Evolutionary conservation across 192 early-diverging fungal species (phyloP).

Genomic region (Entrophospora sp.): DNA sequence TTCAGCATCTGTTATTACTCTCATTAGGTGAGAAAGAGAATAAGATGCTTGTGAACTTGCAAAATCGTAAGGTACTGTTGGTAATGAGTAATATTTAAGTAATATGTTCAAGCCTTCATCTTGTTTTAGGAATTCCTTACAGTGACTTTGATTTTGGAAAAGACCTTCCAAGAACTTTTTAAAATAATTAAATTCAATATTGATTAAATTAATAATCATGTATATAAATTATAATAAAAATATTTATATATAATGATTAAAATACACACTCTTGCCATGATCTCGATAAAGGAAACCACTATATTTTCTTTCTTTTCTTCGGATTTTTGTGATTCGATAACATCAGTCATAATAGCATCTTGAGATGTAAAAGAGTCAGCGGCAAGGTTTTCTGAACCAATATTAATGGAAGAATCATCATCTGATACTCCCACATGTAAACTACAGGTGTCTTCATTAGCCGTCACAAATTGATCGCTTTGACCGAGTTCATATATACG

Average conservation of each 20-base stretch:
- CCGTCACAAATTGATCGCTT: conserved; percentile 20
- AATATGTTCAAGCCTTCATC: conserved; percentile 54
- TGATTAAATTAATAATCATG: background rate
- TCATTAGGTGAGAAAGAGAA: conserved; percentile 62
- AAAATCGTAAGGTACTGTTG: conserved; percentile 67
- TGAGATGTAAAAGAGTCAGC: too few species aligned
- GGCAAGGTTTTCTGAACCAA: conserved; percentile 22
- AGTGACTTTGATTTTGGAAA: conserved; percentile 69
- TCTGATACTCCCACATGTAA: conserved; percentile 40
- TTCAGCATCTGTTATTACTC: conserved; percentile 59
- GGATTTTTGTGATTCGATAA: conserved; percentile 19
- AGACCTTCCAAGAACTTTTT: conserved; percentile 75
- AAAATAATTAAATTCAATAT: background rate
- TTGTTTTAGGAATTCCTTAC: conserved; percentile 61
- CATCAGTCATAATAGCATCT: conserved; percentile 21
- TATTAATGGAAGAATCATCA: conserved; percentile 36
- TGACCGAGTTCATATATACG: conserved; percentile 54
- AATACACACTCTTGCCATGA: conserved; percentile 47
- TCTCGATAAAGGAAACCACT: conserved; percentile 55
- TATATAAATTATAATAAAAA: too few species aligned
- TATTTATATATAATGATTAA: too few species aligned
- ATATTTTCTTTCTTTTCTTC: conserved; percentile 50
- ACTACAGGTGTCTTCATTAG: conserved; percentile 33
- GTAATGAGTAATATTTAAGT: conserved; percentile 53
- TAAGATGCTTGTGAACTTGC: conserved; percentile 51